Evolutionary conservation across 2,329 filamentous ascomycete species (phyloP), one percentile per base, ranked within the genome.

Genomic region (Magnaporthiopsis incrustans): DNA sequence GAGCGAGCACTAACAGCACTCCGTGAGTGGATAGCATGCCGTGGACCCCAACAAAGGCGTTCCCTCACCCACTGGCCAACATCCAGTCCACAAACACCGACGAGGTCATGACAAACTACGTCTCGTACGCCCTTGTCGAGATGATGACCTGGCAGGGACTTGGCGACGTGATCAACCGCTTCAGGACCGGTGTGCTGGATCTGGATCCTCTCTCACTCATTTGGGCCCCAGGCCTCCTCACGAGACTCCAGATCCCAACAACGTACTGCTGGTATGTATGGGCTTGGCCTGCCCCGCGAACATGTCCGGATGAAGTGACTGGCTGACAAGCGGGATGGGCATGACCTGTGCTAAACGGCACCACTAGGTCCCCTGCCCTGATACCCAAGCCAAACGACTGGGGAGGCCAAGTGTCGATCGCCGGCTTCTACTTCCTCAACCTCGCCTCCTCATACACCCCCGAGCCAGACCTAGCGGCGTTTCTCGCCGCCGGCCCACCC

Each of bases 111-210:
- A 85, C 87, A 15, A 93, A 93, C 73, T 91, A 90, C 71, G 90
- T 93, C 71, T 89, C 85, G 3, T 94, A 92, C 71, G 86, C 89
- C 0, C 76, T 94, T 35, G 89, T 94, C 1, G 90, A 94, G 71
- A 87, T 91, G 83, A 90, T 93, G 81, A 89, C 91, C 1, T 97
- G 92, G 92, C 92, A 97, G 74, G 92, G 92, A 0, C 79, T 94
- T 0, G 90, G 90, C 2, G 90, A 93, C 72, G 76, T 93, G 26
- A 84, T 93, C 67, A 93, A 94, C 70, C 79, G 85, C 30, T 92
- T 93, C 69, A 82, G 90, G 59, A 80, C 85, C 7, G 85, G 86
- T 63, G 90, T 85, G 0, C 77, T 93, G 1, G 83, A 82, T 1
- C 76, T 93, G 0, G 89, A 92, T 67, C 87, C 89, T 0, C 85